Evolutionary conservation across 2,329 filamentous ascomycete species (phyloP), one percentile per base, ranked within the genome.

Genomic region (Stagonosporopsis vannaccii): DNA sequence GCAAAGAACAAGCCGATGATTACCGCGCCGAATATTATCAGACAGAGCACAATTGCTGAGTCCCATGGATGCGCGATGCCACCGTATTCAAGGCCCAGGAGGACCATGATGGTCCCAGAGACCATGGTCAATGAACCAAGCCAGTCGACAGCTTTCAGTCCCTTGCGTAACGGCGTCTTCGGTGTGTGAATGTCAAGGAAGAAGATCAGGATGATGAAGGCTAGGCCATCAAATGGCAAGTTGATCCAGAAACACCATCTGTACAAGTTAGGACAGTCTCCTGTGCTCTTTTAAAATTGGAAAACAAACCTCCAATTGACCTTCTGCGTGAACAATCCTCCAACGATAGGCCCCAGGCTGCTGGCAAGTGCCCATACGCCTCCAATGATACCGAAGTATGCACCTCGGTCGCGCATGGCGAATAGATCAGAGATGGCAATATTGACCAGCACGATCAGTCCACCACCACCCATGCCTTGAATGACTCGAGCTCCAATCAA

Each of bases 61-160:
- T 78, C 77, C 92, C 92, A 96, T 1, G 92, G 89, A 61, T 85
- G 86, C 20, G 82, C 53, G 13, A 92, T 84, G 44, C 91, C 92
- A 51, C 92, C 93, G 59, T 94, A 91, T 70, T 96, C 89, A 11
- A 97, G 84, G 0, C 92, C 93, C 37, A 97, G 86, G 4, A 97
- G 85, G 62, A 96, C 82, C 90, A 96, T 94, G 19, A 96, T 80
- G 0, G 90, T 93, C 19, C 89, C 91, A 37, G 89, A 90, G 22
- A 93, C 84, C 70, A 96, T 85, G 26, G 84, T 78, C 11, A 89
- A 50, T 1, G 84, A 86, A 1, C 90, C 90, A 6, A 84, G 64
- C 86, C 86, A 89, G 72, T 88, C 86, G 58, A 89, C 85, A 0
- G 85, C 85, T 58, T 84, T 84, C 8, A 91, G 75, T 0, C 89